Conservation (phyloP, 305 asterid genomes). For the Solanum hybrid region DNA sequence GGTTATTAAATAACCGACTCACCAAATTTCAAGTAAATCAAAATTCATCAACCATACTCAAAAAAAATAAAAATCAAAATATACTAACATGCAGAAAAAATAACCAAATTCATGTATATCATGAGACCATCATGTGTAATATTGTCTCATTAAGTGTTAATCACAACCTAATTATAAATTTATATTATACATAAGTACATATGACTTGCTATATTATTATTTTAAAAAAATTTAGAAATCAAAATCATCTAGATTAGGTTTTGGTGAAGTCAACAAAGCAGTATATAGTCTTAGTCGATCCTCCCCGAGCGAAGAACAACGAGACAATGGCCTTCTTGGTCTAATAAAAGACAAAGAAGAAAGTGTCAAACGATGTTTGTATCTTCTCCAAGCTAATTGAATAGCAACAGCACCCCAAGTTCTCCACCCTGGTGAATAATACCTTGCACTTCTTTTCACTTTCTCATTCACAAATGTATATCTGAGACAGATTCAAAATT, state of each 20-base stretch:
- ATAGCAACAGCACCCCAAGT: conserved; percentile 16
- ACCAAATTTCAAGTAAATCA: not conserved
- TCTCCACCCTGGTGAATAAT: conserved; percentile 17
- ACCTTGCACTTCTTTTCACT: conserved; percentile 13
- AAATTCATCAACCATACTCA: not conserved
- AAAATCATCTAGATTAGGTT: conserved; percentile 7
- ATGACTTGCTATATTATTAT: not conserved
- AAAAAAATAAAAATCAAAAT: no score
- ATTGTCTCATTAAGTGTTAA: not conserved
- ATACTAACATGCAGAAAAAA: not conserved
- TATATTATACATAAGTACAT: not conserved
- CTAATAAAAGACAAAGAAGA: conserved; percentile 3
- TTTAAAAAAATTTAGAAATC: not conserved
- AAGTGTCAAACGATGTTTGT: not conserved
- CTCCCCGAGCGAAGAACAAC: not conserved
- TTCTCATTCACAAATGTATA: conserved; percentile 11
- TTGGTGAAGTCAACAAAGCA: conserved; percentile 12
- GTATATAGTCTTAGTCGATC: conserved; percentile 6
- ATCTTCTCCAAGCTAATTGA: conserved; percentile 14
- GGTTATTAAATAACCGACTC: not conserved
- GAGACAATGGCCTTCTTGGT: conserved; percentile 11
- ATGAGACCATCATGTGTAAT: not conserved
- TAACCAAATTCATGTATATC: not conserved
- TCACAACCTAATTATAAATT: not conserved
- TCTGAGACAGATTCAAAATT: not conserved